Evolutionary conservation across 257 asterid genomes (phyloP).

Genomic region (Gentiana dahurica): DNA sequence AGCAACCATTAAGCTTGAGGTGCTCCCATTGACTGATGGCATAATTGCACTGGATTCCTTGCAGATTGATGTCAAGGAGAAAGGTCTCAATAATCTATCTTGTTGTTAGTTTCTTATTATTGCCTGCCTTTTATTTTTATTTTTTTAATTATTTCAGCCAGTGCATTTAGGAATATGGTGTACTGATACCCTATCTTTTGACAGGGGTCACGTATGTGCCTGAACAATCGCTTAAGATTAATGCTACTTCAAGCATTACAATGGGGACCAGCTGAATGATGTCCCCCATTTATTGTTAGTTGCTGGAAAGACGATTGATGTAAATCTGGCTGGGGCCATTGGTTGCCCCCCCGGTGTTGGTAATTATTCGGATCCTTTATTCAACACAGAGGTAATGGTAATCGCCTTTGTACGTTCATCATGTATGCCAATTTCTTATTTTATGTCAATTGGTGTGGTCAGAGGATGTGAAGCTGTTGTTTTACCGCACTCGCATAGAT

Average conservation of each 20-base stretch:
- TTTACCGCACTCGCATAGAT: no score
- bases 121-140: not conserved
- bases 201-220: slow-evolving; percentile 76
- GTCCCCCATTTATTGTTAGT: slow-evolving; percentile 6
- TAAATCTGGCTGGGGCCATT: no score
- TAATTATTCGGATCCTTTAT: no score
- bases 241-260: slow-evolving; percentile 86
- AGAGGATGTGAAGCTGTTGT: no score
- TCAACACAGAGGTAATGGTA: no score
- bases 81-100: slow-evolving; percentile 38
- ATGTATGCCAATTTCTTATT: no score
- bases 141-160: not conserved
- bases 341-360: no score
- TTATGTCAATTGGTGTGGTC: no score
- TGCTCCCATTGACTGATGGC: slow-evolving; percentile 95
- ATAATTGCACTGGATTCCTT: slow-evolving; percentile 95
- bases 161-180: not conserved
- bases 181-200: not conserved
- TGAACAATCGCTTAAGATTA: slow-evolving; percentile 82
- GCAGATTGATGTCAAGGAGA: slow-evolving; percentile 73
- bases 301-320: no score
- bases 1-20: slow-evolving; percentile 93
- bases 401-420: no score
- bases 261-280: slow-evolving; percentile 45
- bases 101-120: slow-evolving; percentile 9